Percentiles rank a stretch among this genome's conserved stretches.
Evolutionary conservation across 2,329 filamentous ascomycete species (phyloP).

Genomic region (Xylariaceae sp.): DNA sequence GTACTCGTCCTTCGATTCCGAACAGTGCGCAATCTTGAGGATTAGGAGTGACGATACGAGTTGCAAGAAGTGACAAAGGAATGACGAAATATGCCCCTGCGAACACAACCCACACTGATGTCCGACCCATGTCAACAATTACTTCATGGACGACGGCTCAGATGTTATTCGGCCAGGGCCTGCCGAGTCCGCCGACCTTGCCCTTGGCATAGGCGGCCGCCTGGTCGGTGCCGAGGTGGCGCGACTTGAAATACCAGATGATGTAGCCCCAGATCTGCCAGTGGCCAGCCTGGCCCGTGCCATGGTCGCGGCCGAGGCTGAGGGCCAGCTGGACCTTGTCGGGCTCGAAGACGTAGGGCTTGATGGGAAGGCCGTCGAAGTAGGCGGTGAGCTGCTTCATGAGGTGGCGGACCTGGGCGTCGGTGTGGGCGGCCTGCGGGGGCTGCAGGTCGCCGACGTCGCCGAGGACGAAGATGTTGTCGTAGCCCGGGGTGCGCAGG

Average conservation of each 20-base stretch:
- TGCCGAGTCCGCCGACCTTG: constrained; percentile 1
- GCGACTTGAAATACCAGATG: constrained; percentile 35
- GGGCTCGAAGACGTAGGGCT: constrained; percentile 27
- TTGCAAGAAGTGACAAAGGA: no score
- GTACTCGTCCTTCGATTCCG: no score
- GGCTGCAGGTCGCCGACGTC: constrained; percentile 39
- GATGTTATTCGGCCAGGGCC: constrained; percentile 16
- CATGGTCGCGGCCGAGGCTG: constrained; percentile 36
- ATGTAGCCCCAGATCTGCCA: constrained; percentile 24
- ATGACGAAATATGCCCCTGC: no score
- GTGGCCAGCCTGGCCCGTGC: constrained; percentile 26
- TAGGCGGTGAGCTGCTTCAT: constrained; percentile 21
- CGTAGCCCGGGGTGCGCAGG: constrained; percentile 32
- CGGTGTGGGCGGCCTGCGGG: constrained; percentile 29
- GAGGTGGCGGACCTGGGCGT: constrained; percentile 26
- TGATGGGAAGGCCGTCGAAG: constrained; percentile 26
- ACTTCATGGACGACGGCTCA: no score
- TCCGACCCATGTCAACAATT: no score
- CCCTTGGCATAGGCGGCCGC: constrained; percentile 30
- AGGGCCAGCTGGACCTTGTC: constrained; percentile 31
- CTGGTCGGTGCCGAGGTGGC: constrained; percentile 34
- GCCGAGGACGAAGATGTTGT: constrained; percentile 41
- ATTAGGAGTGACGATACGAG: no score
- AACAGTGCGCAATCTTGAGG: no score
- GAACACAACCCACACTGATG: no score